These are phyloP conservation scores for Angomonas deanei DNA, from an alignment of 208 protist genomes.

Conservation along the genomic window DNA sequence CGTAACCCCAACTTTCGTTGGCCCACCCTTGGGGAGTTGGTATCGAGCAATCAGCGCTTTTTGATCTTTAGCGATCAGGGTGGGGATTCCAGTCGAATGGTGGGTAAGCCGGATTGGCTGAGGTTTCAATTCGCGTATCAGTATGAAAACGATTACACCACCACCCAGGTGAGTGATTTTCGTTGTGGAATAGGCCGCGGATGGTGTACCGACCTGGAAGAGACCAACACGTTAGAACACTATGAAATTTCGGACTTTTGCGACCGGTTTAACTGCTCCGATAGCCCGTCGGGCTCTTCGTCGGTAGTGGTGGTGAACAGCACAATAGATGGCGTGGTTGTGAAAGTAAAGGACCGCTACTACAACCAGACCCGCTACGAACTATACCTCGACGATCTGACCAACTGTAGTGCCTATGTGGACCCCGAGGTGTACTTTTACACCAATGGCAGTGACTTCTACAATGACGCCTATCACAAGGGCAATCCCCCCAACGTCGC, in stretches of 20 bases:
- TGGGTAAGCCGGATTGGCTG: conserved; percentile 19
- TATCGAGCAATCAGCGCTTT: too few species aligned
- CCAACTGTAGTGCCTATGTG: conserved; percentile 16
- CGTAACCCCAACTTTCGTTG: conserved; percentile 26
- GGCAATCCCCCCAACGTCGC: conserved; percentile 18
- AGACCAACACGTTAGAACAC: neutral
- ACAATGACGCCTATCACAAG: conserved; percentile 15
- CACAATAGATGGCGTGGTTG: neutral
- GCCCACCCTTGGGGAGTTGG: conserved; percentile 24
- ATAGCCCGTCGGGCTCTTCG: too few species aligned
- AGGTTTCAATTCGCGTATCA: conserved; percentile 29
- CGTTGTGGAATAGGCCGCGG: conserved; percentile 23
- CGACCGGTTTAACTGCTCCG: neutral
- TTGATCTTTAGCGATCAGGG: conserved; percentile 17
- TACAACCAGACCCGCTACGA: neutral
- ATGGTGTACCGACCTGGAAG: conserved; percentile 19
- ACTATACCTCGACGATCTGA: conserved; percentile 10
- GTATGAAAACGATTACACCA: conserved; percentile 35
- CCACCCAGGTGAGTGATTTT: conserved; percentile 10
- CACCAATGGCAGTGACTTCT: conserved; percentile 21
- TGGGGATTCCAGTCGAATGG: neutral
- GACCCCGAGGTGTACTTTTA: conserved; percentile 12
- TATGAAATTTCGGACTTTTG: too few species aligned
- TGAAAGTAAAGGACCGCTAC: neutral
- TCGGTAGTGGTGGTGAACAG: neutral